A percentile compares a stretch with the other conserved stretches of the same genome.
phyloP scores from a whole-genome alignment of 179 eudicot genomes.

The Drosera spatulata region DNA sequence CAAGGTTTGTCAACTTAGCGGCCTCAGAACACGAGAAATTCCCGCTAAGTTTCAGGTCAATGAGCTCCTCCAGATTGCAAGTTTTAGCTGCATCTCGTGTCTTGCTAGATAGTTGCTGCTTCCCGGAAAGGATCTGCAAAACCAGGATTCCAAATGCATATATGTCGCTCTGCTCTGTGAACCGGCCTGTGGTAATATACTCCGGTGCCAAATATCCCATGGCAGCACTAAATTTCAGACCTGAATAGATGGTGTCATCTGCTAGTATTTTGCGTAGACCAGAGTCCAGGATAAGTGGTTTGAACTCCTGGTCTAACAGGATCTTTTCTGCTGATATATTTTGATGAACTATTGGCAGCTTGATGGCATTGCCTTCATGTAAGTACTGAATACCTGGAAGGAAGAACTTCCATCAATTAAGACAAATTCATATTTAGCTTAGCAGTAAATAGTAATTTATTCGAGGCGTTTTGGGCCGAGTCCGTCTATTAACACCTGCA shows the following conservation, averaged over 20 bases:
- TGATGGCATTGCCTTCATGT: slow-evolving; percentile 44
- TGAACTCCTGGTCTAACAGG: slow-evolving; percentile 51
- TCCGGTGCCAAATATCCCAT: slow-evolving; percentile 2
- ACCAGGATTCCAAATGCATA: slow-evolving; percentile 72
- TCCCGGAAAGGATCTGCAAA: slow-evolving; percentile 65
- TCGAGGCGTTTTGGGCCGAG: too few relatives aligned
- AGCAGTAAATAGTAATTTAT: too few relatives aligned
- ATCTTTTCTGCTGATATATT: slow-evolving; percentile 88
- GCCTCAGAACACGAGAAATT: slow-evolving; percentile 49
- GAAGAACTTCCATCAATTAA: too few relatives aligned
- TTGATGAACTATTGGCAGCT: slow-evolving; percentile 59
- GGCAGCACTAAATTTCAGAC: slow-evolving; percentile 25
- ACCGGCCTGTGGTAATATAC: slow-evolving; percentile 73
- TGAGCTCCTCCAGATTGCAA: slow-evolving; percentile 31
- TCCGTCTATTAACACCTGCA: too few relatives aligned
- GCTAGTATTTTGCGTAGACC: slow-evolving; percentile 80
- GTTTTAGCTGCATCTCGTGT: slow-evolving; percentile 35
- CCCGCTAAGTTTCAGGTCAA: slow-evolving; percentile 58
- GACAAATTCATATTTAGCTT: too few relatives aligned
- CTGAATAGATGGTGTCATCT: slow-evolving; percentile 65
- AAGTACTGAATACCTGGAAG: slow-evolving; percentile 54
- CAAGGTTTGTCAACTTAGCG: slow-evolving; percentile 44
- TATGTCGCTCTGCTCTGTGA: slow-evolving; percentile 81
- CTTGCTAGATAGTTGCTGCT: slow-evolving; percentile 31
- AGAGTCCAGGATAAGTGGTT: slow-evolving; percentile 54